phyloP scores from a whole-genome alignment of 108 stramenopile species.

The Fistulifera pelliculosa region DNA sequence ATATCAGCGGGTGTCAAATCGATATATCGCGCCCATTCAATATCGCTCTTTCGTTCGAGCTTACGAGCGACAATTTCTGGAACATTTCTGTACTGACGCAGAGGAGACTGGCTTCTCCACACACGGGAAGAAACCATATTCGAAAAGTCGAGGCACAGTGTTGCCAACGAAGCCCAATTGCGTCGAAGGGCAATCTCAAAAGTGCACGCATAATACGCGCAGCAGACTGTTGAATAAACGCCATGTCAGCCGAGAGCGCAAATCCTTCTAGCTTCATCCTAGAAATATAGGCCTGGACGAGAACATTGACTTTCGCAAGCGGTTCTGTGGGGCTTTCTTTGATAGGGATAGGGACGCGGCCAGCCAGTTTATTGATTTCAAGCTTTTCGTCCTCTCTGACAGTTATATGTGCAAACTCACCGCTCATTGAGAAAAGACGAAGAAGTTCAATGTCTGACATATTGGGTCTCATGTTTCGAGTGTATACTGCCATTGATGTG shows the following conservation, averaged over 20 bases:
- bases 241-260: slow-evolving; percentile 97
- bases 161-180: slow-evolving; percentile 91
- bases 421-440: slow-evolving; percentile 91
- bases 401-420: slow-evolving; percentile 94
- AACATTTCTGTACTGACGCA: slow-evolving; percentile 92
- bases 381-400: slow-evolving; percentile 97
- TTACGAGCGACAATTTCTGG: slow-evolving; percentile 89
- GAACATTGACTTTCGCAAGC: slow-evolving; percentile 94
- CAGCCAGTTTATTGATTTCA: slow-evolving; percentile 90
- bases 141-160: slow-evolving; percentile 80
- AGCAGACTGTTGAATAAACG: slow-evolving; percentile 97
- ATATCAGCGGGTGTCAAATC: slow-evolving; percentile 94
- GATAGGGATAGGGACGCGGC: slow-evolving; percentile 96
- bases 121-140: slow-evolving; percentile 93
- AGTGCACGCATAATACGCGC: slow-evolving; percentile 94
- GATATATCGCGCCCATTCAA: slow-evolving; percentile 92
- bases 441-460: slow-evolving; percentile 98
- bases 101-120: slow-evolving; percentile 94
- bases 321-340: slow-evolving; percentile 93
- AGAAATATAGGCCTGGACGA: slow-evolving; percentile 97
- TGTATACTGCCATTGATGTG: slow-evolving; percentile 91
- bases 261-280: slow-evolving; percentile 97
- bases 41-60: slow-evolving; percentile 92
- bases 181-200: slow-evolving; percentile 92
- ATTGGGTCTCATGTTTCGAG: slow-evolving; percentile 89